Conservation (phyloP, 306 rosid species). For the Prunus campanulata region DNA sequence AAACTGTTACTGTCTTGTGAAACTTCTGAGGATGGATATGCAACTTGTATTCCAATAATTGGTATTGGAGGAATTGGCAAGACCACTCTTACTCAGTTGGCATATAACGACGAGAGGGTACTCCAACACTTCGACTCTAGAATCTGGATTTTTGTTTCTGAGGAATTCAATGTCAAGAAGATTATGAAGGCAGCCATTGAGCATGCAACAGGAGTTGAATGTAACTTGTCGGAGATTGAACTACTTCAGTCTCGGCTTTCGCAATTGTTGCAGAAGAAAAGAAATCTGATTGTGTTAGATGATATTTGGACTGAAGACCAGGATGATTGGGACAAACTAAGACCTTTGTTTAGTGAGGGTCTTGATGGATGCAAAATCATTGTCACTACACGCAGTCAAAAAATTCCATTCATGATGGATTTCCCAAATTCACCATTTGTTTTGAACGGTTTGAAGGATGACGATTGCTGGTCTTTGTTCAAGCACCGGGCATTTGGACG, state of each 20-base stretch:
- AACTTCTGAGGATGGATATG: background rate
- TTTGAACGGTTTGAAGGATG: too few species aligned
- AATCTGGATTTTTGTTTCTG: slow-evolving; percentile 9
- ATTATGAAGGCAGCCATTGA: background rate
- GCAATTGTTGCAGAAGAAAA: background rate
- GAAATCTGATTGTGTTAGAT: slow-evolving; percentile 6
- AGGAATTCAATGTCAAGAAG: background rate
- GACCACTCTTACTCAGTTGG: slow-evolving; percentile 3
- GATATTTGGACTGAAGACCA: slow-evolving; percentile 18
- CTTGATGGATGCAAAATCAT: slow-evolving; percentile 14
- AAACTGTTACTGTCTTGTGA: background rate
- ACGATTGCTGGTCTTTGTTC: too few species aligned
- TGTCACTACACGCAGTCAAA: background rate
- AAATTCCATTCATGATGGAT: too few species aligned
- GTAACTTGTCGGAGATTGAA: background rate
- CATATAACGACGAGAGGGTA: background rate
- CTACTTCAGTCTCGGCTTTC: background rate
- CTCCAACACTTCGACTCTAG: background rate
- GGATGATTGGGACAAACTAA: slow-evolving; percentile 14
- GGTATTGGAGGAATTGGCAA: slow-evolving; percentile 20
- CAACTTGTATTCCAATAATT: slow-evolving; percentile 4
- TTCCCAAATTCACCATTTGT: too few species aligned
- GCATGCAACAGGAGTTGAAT: background rate
- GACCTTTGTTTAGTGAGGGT: slow-evolving; percentile 2
- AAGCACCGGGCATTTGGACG: too few species aligned